Evolutionary conservation across 768 basidiomycete genomes (phyloP).

Genomic region (Suillus spraguei): DNA sequence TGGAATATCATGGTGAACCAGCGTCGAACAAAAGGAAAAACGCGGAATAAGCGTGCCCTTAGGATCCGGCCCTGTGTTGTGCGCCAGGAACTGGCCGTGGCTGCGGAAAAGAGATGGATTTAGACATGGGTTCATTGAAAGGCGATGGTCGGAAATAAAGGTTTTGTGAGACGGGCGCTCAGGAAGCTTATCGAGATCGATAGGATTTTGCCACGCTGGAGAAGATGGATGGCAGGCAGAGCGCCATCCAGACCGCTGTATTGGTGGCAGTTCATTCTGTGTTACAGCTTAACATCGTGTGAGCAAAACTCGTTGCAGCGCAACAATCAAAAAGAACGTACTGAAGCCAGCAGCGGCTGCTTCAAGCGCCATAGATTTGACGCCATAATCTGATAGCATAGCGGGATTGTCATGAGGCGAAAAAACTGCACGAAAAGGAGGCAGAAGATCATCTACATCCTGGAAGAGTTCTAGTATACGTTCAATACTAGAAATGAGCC

Average conservation of each 20-base stretch:
- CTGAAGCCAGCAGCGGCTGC: slow-evolving; percentile 32
- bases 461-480: slow-evolving; percentile 26
- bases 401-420: slow-evolving; percentile 32
- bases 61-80: slow-evolving; percentile 48
- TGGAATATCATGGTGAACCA: slow-evolving; percentile 58
- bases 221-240: slow-evolving; percentile 25
- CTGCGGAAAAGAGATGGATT: slow-evolving; percentile 38
- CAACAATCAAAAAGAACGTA: slow-evolving; percentile 16
- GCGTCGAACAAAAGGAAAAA: slow-evolving; percentile 54
- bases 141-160: slow-evolving; percentile 40
- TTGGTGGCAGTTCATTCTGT: slow-evolving; percentile 35
- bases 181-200: slow-evolving; percentile 23
- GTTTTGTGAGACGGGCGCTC: slow-evolving; percentile 16
- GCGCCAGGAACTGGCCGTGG: slow-evolving; percentile 56
- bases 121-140: slow-evolving; percentile 39
- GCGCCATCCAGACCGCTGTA: slow-evolving; percentile 27
- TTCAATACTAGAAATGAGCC: slow-evolving; percentile 9
- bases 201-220: slow-evolving; percentile 33
- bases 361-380: slow-evolving; percentile 23
- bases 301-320: neutral
- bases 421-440: slow-evolving; percentile 33
- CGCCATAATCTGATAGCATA: slow-evolving; percentile 28
- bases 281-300: slow-evolving; percentile 27
- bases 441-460: slow-evolving; percentile 32
- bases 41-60: slow-evolving; percentile 46